These are phyloP conservation scores for Ophiostoma sp. DNA, from an alignment of 2,329 filamentous ascomycete species.

Conservation along the genomic window DNA sequence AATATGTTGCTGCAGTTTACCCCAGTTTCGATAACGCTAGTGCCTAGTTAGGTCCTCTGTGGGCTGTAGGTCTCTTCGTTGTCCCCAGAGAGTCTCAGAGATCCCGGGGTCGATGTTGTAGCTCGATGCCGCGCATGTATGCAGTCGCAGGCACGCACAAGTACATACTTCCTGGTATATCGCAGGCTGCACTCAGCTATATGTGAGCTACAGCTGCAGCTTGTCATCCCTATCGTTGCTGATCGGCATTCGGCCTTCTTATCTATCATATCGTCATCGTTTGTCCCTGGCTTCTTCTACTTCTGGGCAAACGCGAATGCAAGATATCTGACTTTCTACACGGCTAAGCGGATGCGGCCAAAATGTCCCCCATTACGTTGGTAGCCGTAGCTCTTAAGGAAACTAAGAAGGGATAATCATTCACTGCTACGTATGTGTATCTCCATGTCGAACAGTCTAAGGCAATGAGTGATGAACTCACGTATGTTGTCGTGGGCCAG, in stretches of 20 bases:
- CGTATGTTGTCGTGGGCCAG: background rate
- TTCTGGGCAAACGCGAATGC: background rate
- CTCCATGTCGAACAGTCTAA: background rate
- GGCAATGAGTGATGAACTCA: background rate
- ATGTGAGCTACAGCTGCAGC: background rate
- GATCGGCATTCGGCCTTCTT: conserved; percentile 1
- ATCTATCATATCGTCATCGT: background rate
- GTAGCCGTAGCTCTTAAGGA: background rate
- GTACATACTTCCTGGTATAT: background rate
- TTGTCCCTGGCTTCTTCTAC: conserved; percentile 7
- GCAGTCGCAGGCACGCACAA: background rate
- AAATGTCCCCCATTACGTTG: background rate
- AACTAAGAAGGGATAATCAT: background rate
- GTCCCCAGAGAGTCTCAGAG: background rate
- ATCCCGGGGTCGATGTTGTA: background rate
- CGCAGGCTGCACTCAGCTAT: background rate
- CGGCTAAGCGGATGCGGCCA: conserved; percentile 3
- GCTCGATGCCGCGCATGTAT: background rate
- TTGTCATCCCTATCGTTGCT: background rate
- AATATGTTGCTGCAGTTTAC: background rate
- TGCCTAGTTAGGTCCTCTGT: background rate
- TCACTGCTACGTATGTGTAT: background rate
- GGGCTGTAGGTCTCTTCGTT: background rate
- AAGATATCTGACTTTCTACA: background rate
- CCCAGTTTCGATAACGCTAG: background rate